phyloP scores from a whole-genome alignment of 2,329 filamentous ascomycete species.

The Aciculosporium take region DNA sequence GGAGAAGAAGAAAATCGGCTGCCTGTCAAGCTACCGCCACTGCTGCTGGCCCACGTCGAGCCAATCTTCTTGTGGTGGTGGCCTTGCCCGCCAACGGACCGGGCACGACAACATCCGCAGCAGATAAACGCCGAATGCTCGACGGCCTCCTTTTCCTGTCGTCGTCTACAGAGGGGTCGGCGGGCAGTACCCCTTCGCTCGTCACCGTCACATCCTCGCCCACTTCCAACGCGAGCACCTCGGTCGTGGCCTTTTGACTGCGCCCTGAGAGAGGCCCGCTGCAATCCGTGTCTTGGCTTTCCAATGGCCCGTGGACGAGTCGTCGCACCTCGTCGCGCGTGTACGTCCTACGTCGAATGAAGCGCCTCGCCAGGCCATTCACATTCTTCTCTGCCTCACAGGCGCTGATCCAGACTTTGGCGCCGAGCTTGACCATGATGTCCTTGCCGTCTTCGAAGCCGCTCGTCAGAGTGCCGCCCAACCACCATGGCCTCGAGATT shows the following conservation, averaged over 20 bases:
- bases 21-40: not conserved
- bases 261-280: conserved; percentile 4
- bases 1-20: not conserved
- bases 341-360: conserved; percentile 33
- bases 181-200: conserved; percentile 23
- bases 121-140: conserved; percentile 4
- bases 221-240: conserved; percentile 26
- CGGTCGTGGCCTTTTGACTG: conserved; percentile 16
- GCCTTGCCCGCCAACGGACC: not conserved
- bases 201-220: conserved; percentile 30
- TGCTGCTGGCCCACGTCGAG: not conserved
- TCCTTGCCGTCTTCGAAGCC: conserved; percentile 43
- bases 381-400: conserved; percentile 36
- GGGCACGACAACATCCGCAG: not conserved
- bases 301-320: conserved; percentile 11
- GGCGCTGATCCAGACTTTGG: conserved; percentile 25
- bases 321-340: conserved; percentile 29
- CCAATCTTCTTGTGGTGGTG: not conserved
- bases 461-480: conserved; percentile 43
- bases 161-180: not conserved
- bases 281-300: not conserved
- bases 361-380: conserved; percentile 34
- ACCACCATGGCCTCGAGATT: conserved; percentile 44
- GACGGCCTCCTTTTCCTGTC: not conserved
- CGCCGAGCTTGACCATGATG: conserved; percentile 13